These are phyloP conservation scores for Balansia obtecta DNA, from an alignment of 2,329 filamentous ascomycete genomes.

Conservation along the genomic window DNA sequence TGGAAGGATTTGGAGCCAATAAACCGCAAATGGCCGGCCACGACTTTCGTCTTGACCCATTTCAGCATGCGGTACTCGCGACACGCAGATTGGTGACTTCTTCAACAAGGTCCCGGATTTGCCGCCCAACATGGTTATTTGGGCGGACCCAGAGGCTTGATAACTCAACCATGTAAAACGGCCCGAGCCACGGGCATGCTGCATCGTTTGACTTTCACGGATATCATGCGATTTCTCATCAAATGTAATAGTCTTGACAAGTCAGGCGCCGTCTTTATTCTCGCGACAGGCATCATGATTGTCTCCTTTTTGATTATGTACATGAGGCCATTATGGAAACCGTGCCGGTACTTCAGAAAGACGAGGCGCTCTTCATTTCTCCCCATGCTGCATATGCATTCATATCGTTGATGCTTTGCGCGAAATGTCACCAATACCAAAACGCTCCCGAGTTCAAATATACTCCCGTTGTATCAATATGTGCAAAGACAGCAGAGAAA, in stretches of 20 bases:
- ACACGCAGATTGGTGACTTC: conserved; percentile 27
- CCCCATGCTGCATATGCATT: background rate
- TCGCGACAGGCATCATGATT: background rate
- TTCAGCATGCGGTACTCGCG: conserved; percentile 34
- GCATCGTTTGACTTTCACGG: too few species aligned
- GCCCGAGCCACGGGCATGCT: too few species aligned
- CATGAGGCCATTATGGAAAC: background rate
- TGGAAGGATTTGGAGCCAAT: conserved; percentile 34
- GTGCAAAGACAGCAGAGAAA: background rate
- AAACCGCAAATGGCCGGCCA: conserved; percentile 27
- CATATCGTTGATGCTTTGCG: background rate
- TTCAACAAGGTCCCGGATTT: conserved; percentile 27
- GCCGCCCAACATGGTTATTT: conserved; percentile 32
- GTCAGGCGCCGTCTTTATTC: background rate
- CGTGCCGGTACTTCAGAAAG: background rate
- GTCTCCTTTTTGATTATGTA: background rate
- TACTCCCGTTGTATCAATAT: background rate
- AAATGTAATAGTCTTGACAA: too few species aligned
- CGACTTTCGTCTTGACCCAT: conserved; percentile 34
- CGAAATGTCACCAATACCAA: background rate
- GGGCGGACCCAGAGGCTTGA: conserved; percentile 27
- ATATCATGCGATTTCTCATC: too few species aligned
- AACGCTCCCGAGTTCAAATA: background rate
- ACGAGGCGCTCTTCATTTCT: background rate
- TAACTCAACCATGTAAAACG: too few species aligned